Evolutionary conservation across 208 protist genomes (phyloP), one percentile per base, ranked within the genome.

Genomic region (Acanthamoeba castellanii): DNA sequence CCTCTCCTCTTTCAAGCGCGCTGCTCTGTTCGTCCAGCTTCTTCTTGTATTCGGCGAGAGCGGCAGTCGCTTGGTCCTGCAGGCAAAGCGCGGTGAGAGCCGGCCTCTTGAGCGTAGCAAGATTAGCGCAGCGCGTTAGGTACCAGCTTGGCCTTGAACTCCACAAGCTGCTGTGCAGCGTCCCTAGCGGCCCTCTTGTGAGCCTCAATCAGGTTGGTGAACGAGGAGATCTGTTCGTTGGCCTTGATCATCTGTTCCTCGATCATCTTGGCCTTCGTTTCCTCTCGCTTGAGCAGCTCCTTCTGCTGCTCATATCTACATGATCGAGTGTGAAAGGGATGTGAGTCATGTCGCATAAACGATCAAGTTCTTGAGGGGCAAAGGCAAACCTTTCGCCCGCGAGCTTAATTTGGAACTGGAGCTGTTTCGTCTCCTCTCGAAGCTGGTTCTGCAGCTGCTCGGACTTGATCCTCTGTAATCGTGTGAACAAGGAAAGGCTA

Each of bases 371-470:
- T 30, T 18, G 30, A 14, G n/a, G 34, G 64, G 18, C 0, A 27
- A 11, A 50, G 42, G 5, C 27, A 25, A 9, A 91, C 59, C 55
- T 61, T 66, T 91, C 84, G 18, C 32, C 32, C 11, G 84, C 84
- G 22, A 91, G 55, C 50, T 61, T 91, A 18, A 91, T 61, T 32
- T 91, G 84, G 25, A 18, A 0, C 84, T 91, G 50, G 13, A 91
- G 84, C 84, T 91, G 84, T 25, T 91, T 91, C 9, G 84, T 66
- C 84, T 91, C 84, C 34, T 91, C 84, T 55, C 84, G 84, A 11
- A 91, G 42, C 34, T 91, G 84, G 22, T 91, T 72, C 55, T 91
- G 84, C 25, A 91, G 16, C 84, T 91, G 84, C 57, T 91, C 84
- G 4, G 84, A 61, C 42, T 91, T 91, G 20, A 91, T 91, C n/a